phyloP scores from a whole-genome alignment of 2,329 filamentous ascomycete genomes.

The Curvularia lunata region DNA sequence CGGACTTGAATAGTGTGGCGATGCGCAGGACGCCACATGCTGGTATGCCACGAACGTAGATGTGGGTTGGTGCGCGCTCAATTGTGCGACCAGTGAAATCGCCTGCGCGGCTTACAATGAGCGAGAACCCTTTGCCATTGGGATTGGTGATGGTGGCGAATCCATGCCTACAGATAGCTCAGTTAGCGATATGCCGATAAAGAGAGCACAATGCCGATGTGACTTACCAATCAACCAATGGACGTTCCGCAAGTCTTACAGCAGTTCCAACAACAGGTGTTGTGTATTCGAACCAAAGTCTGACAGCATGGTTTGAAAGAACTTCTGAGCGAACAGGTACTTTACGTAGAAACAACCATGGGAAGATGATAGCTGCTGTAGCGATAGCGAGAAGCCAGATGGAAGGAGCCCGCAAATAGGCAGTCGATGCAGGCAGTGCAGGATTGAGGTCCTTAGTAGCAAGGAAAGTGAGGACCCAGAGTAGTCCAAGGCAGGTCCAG shows the following conservation, averaged over 20 bases:
- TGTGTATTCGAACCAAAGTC: slow-evolving; percentile 62
- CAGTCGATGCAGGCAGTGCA: slow-evolving; percentile 22
- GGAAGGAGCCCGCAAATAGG: slow-evolving; percentile 33
- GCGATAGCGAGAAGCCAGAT: slow-evolving; percentile 75
- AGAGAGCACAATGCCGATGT: not conserved
- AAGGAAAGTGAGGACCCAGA: slow-evolving; percentile 43
- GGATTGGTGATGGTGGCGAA: slow-evolving; percentile 50
- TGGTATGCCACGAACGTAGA: slow-evolving; percentile 48
- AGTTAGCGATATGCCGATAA: not conserved
- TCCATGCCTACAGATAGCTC: slow-evolving; percentile 29
- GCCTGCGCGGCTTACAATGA: slow-evolving; percentile 48
- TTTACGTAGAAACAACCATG: slow-evolving; percentile 75
- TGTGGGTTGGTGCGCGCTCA: slow-evolving; percentile 38
- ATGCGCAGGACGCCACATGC: slow-evolving; percentile 46
- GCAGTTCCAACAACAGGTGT: slow-evolving; percentile 42
- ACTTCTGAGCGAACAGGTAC: slow-evolving; percentile 70
- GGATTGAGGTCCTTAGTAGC: slow-evolving; percentile 35
- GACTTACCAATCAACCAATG: slow-evolving; percentile 39
- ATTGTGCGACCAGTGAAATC: slow-evolving; percentile 48
- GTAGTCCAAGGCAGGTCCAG: slow-evolving; percentile 43
- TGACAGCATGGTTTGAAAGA: slow-evolving; percentile 74
- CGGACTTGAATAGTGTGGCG: slow-evolving; percentile 43
- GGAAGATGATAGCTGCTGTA: slow-evolving; percentile 71
- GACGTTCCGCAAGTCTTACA: slow-evolving; percentile 39
- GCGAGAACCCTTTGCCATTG: slow-evolving; percentile 40